phyloP scores from a whole-genome alignment of 306 rosid genomes.

The Cucurbita argyrosperma region DNA sequence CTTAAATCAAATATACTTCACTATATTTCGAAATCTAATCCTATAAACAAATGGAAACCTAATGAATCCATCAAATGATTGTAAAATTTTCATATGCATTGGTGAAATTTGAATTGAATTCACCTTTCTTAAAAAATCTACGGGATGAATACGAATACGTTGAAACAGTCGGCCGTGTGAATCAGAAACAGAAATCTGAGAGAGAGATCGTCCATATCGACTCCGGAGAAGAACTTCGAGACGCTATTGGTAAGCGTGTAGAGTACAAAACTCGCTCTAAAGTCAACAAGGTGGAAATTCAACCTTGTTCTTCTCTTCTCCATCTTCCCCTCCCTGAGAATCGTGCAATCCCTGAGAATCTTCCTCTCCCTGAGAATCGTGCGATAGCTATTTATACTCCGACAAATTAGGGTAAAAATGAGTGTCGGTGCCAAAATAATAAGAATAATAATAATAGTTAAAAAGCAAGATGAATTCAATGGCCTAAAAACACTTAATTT shows the following conservation, averaged over 20 bases:
- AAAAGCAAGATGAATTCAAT: too few relatives aligned
- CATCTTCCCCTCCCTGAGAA: neutral
- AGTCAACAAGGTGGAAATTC: neutral
- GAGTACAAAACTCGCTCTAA: neutral
- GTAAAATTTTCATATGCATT: too few relatives aligned
- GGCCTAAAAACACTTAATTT: too few relatives aligned
- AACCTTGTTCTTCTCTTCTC: neutral
- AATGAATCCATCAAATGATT: neutral
- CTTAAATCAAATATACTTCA: neutral
- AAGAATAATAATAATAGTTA: too few relatives aligned
- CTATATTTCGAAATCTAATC: neutral
- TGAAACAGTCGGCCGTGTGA: slow-evolving; percentile 48
- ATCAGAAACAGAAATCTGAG: slow-evolving; percentile 35
- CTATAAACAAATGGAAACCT: neutral
- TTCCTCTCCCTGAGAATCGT: neutral
- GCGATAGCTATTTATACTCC: neutral
- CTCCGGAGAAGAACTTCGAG: slow-evolving; percentile 33
- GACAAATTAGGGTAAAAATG: neutral
- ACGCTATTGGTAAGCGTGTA: slow-evolving; percentile 21
- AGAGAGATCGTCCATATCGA: slow-evolving; percentile 12
- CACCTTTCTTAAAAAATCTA: slow-evolving; percentile 52
- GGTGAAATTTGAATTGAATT: slow-evolving; percentile 1
- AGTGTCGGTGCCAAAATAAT: neutral
- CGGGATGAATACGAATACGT: slow-evolving; percentile 87
- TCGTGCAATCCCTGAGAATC: neutral